phyloP scores from a whole-genome alignment of 2,329 filamentous ascomycete species.

The Ophiocordyceps australis region DNA sequence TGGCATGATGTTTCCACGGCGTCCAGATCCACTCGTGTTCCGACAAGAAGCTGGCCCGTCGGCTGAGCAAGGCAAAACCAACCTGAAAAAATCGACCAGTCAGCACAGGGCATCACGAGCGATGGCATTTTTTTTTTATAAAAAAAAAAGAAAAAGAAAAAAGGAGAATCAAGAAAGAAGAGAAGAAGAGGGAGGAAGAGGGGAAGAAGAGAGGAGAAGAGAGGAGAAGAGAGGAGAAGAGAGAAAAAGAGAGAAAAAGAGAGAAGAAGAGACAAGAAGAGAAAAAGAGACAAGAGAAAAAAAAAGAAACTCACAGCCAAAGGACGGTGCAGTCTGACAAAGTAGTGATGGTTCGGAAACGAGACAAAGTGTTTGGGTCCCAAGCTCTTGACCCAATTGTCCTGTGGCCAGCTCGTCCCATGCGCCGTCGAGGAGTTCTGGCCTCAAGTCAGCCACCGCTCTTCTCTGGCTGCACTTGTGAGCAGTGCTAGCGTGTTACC shows the following conservation, averaged over 20 bases:
- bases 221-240: too few species aligned
- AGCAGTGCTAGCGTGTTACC: constrained; percentile 15
- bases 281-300: too few species aligned
- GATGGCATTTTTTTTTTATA: too few species aligned
- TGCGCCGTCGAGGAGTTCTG: too few species aligned
- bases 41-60: constrained; percentile 30
- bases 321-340: constrained; percentile 33
- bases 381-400: constrained; percentile 17
- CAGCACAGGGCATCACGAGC: not conserved
- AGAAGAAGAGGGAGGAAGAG: too few species aligned
- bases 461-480: too few species aligned
- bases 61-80: constrained; percentile 27
- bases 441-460: too few species aligned
- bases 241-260: too few species aligned
- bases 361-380: constrained; percentile 27
- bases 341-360: constrained; percentile 40
- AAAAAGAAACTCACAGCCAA: constrained; percentile 33
- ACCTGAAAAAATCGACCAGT: constrained; percentile 17
- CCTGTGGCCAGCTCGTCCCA: constrained; percentile 18
- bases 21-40: constrained; percentile 29
- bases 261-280: too few species aligned
- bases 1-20: constrained; percentile 33
- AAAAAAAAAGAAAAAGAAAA: too few species aligned
- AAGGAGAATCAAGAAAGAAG: too few species aligned
- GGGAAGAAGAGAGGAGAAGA: too few species aligned